Conservation (phyloP, 2,329 filamentous ascomycete genomes). For the Penicillium sclerotiorum region DNA sequence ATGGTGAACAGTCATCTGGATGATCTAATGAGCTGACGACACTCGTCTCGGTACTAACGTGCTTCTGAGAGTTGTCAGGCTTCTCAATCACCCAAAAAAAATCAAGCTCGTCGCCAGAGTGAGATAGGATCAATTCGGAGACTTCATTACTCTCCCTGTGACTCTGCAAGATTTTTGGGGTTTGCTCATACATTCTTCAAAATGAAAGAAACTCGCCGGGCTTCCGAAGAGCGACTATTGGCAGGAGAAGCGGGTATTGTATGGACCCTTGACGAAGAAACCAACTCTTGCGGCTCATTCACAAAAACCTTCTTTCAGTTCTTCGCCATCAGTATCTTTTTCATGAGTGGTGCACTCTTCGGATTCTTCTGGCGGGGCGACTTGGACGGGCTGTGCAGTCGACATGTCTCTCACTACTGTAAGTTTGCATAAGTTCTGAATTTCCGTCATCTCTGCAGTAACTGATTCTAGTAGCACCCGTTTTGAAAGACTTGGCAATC, state of each 20-base stretch:
- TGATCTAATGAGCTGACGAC: no score
- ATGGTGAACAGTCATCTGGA: no score
- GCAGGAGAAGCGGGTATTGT: slow-evolving; percentile 15
- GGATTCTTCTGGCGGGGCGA: slow-evolving; percentile 27
- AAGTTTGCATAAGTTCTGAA: neutral
- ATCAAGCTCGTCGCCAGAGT: no score
- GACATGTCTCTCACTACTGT: slow-evolving; percentile 30
- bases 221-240: slow-evolving; percentile 15
- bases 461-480: slow-evolving; percentile 29
- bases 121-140: no score
- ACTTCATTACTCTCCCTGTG: no score
- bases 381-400: slow-evolving; percentile 24
- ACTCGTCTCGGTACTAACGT: no score
- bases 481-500: slow-evolving; percentile 46
- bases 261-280: slow-evolving; percentile 5
- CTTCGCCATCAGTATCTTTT: slow-evolving; percentile 5
- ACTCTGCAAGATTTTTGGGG: no score
- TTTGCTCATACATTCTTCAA: no score
- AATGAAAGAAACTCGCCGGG: neutral
- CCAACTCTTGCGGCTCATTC: neutral
- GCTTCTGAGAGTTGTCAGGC: no score
- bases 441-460: no score
- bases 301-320: slow-evolving; percentile 6
- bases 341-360: slow-evolving; percentile 16
- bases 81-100: no score